Base-by-base conservation (phyloP, 139 green algal species). In the Picochlorum sp. region DNA sequence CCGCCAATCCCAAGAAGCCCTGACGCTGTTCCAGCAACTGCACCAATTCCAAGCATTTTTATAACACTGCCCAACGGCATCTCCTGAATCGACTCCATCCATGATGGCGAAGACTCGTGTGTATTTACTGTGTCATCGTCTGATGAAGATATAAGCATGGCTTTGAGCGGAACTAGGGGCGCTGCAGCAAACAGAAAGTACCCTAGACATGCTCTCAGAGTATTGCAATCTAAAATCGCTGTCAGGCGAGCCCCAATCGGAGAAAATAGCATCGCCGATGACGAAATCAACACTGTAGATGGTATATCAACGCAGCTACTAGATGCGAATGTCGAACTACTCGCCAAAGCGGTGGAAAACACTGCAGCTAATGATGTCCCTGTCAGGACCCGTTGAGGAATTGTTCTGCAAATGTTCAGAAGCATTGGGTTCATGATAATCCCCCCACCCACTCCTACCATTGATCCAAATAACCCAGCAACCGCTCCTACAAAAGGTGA, bases 361-460 rank as follows among this genome's bases (percentile, higher is more conserved):
- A 92, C 85, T 8, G 85, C 85, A 16, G 79, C 85, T 6, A 92
- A 72, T 18, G 74, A 86, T 0, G 85, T 90, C 21, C 85, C 85
- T 8, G 66, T 78, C 14, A 92, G 77, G 7, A 80, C 28, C 47
- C 47, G 28, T 58, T 80, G 74, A 5, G 74, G 72, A 9, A 80
- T 74, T 30, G 24, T 68, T 71, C 73, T 83, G 77, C 84, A 90
- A 1, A 77, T 57, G 23, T 69, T 75, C 2, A 81, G 74, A 21
- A 92, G 85, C 45, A 79, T 61, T 3, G 85, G 85, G 3, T 77
- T 80, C 15, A 92, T 92, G 23, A 92, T 61, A 47, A 91, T 84
- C 2, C 85, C 85, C 6, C 85, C 85, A 5, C 85, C 85, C n/a
- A 92, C 85, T 1, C 85, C 85, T 15, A 92, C 81, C 7, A 92